Base-by-base conservation (phyloP, 2,329 filamentous ascomycete genomes). In the Ceratocystis harringtonii region DNA sequence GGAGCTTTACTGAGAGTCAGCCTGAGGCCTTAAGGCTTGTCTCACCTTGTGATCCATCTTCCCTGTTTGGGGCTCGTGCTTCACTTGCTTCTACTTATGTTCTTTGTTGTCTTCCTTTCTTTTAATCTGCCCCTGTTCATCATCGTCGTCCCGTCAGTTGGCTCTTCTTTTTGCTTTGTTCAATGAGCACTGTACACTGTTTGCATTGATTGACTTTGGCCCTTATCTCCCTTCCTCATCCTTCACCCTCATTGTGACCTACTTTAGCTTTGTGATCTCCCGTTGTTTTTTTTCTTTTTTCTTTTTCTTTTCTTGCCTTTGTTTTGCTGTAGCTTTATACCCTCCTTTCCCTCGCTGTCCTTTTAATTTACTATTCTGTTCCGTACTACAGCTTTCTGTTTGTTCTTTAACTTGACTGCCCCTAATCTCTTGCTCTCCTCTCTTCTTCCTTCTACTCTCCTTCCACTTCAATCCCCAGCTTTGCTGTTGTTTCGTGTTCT, bases 41-140 rank as follows among this genome's bases (percentile, higher is more conserved):
- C 55, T 58, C 55, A 58, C 55, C 55, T 58, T 36, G 55, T 22
- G 25, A 58, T 58, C 55, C 30, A 30, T 58, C 55, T 58, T 58
- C 55, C 55, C 32, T 58, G 55, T 58, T n/a, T 58, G 55, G 30
- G 25, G 52, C 50, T 55, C 50, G 50, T 55, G 50, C 25, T 28
- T 55, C 19, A 22, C 28, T 41, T 41, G 55, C 55, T 58, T 30
- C 25, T 58, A 30, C 55, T 36, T n/a, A 22, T 58, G 32, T 19
- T 43, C n/a, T 43, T n/a, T 30, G 22, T n/a, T 32, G 12, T 15
- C n/a, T 61, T 22, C 44, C 43, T 62, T 58, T 58, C 25, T 58
- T 55, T 55, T 12, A 41, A 41, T 41, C 36, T 41, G 36, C 36
- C 36, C 36, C 36, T 41, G 36, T 41, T 15, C 36, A 41, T 41